Evolutionary conservation across 2,329 filamentous ascomycete genomes (phyloP).

Genomic region (Colletotrichum sp.): DNA sequence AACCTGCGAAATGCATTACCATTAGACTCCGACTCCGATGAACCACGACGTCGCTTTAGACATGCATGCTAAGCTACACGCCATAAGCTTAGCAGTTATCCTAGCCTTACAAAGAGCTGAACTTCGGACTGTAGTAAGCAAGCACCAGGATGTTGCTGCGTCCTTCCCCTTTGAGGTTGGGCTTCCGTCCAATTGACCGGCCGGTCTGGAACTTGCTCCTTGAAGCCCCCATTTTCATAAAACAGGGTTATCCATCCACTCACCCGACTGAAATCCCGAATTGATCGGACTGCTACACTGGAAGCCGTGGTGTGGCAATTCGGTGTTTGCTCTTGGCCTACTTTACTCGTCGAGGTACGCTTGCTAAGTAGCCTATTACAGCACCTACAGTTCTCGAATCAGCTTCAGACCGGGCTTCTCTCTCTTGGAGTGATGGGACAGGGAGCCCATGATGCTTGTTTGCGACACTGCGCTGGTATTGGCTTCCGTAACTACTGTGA

Average conservation of each 20-base stretch:
- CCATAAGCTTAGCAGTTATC: neutral
- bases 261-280: neutral
- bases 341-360: rapidly evolving
- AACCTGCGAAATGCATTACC: neutral
- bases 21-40: neutral
- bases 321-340: neutral
- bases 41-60: neutral
- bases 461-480: neutral
- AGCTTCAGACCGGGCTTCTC: neutral
- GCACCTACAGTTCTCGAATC: neutral
- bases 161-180: neutral
- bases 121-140: neutral
- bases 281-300: neutral
- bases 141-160: neutral
- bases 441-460: neutral
- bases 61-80: neutral
- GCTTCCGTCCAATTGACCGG: neutral
- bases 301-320: neutral
- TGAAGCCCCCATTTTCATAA: neutral
- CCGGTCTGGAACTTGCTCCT: neutral
- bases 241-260: neutral
- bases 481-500: too few relatives aligned
- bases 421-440: too few relatives aligned
- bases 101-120: neutral
- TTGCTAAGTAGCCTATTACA: neutral